Percentiles rank a stretch among this genome's conserved stretches.
Evolutionary conservation across 2,329 filamentous ascomycete genomes (phyloP).

Genomic region (Phialophora chinensis): DNA sequence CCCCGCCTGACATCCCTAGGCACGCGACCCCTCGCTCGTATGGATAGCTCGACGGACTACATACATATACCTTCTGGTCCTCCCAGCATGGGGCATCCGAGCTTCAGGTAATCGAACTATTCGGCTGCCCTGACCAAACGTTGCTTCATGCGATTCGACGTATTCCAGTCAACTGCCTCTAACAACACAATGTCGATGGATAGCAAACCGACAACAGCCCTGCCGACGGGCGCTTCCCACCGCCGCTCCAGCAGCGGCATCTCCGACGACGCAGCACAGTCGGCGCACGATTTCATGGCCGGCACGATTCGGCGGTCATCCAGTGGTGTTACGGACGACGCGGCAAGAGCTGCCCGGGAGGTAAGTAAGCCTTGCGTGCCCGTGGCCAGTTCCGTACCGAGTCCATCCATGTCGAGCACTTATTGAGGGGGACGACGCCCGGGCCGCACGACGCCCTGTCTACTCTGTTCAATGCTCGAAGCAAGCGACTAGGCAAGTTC

Average conservation of each 20-base stretch:
- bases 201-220: conserved; percentile 20
- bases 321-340: conserved; percentile 33
- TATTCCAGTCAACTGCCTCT: not conserved
- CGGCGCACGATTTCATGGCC: conserved; percentile 35
- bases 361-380: not conserved
- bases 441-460: too few species aligned
- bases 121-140: not conserved
- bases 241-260: conserved; percentile 34
- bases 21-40: conserved; percentile 26
- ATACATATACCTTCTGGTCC: conserved; percentile 13
- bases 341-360: conserved; percentile 23
- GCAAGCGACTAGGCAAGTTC: not conserved
- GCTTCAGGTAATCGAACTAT: not conserved
- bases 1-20: conserved; percentile 17
- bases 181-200: conserved; percentile 1
- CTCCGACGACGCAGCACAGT: conserved; percentile 30
- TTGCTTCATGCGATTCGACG: not conserved
- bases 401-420: not conserved
- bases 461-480: not conserved
- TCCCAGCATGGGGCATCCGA: not conserved
- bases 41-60: not conserved
- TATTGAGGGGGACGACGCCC: not conserved
- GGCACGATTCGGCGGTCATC: conserved; percentile 32
- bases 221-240: conserved; percentile 23
- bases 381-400: not conserved